phyloP scores from a whole-genome alignment of 306 rosid genomes.

The Arachis hypogaea region DNA sequence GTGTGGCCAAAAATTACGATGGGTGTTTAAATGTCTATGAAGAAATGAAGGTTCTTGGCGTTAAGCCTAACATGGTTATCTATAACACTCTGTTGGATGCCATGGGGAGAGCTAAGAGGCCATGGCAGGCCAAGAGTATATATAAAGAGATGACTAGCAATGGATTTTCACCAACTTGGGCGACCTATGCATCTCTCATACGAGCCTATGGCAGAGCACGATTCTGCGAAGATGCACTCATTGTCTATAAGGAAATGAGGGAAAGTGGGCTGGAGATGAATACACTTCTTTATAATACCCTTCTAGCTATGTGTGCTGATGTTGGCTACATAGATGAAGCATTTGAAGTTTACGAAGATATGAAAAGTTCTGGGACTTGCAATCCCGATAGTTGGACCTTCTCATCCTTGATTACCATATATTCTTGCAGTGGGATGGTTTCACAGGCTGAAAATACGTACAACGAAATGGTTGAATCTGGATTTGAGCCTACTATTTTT shows the following conservation, averaged over 20 bases:
- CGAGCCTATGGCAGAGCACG: slow-evolving; percentile 82
- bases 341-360: slow-evolving; percentile 66
- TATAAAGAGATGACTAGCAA: slow-evolving; percentile 72
- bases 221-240: slow-evolving; percentile 71
- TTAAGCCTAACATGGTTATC: slow-evolving; percentile 68
- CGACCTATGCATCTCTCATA: slow-evolving; percentile 73
- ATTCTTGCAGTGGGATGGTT: slow-evolving; percentile 81
- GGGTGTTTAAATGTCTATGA: slow-evolving; percentile 89
- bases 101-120: slow-evolving; percentile 96
- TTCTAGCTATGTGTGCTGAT: slow-evolving; percentile 93
- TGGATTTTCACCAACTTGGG: slow-evolving; percentile 67
- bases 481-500: slow-evolving; percentile 78
- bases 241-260: slow-evolving; percentile 82
- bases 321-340: slow-evolving; percentile 73
- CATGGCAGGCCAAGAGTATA: slow-evolving; percentile 84
- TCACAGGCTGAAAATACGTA: slow-evolving; percentile 71
- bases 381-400: slow-evolving; percentile 93
- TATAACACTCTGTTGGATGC: slow-evolving; percentile 80
- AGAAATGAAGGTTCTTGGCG: slow-evolving; percentile 89
- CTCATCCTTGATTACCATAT: slow-evolving; percentile 86
- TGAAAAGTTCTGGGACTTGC: slow-evolving; percentile 63
- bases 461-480: slow-evolving; percentile 80
- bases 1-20: slow-evolving; percentile 69
- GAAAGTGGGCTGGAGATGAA: slow-evolving; percentile 71
- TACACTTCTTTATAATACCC: slow-evolving; percentile 70